Evolutionary conservation across 768 basidiomycete species (phyloP).

Genomic region (Leccinum incarnatum): DNA sequence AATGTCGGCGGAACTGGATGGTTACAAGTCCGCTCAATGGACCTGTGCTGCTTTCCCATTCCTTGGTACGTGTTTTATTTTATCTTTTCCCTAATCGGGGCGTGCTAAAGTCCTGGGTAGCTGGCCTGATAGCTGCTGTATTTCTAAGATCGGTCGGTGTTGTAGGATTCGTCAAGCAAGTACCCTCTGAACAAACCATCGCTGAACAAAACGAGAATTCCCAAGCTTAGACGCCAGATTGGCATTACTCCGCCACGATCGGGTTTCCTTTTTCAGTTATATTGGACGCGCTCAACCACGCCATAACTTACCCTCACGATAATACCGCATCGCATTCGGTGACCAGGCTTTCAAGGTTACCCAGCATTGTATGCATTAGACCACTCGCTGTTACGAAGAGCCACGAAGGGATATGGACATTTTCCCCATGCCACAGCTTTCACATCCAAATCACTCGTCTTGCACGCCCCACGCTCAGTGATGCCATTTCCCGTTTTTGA

Average conservation of each 20-base stretch:
- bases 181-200: constrained; percentile 25
- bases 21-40: constrained; percentile 68
- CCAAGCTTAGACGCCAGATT: constrained; percentile 6
- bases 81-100: not conserved
- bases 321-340: constrained; percentile 1
- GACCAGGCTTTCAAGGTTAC: not conserved
- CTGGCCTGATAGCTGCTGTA: constrained; percentile 31
- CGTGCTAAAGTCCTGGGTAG: constrained; percentile 14
- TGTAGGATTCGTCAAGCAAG: constrained; percentile 31
- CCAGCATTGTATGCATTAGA: not conserved
- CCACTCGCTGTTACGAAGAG: constrained; percentile 1
- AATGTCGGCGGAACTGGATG: constrained; percentile 39
- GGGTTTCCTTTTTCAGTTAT: not conserved
- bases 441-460: not conserved
- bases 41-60: constrained; percentile 58
- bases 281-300: not conserved
- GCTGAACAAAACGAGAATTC: constrained; percentile 3
- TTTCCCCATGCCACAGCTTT: not conserved
- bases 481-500: not conserved
- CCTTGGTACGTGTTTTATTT: constrained; percentile 38
- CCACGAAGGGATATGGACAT: not conserved
- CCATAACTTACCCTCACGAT: not conserved
- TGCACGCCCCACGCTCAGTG: not conserved
- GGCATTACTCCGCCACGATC: not conserved
- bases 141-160: constrained; percentile 43